Evolutionary conservation across 1,284 basidiomycete species (phyloP).

Genomic region (Vanrija sp.): DNA sequence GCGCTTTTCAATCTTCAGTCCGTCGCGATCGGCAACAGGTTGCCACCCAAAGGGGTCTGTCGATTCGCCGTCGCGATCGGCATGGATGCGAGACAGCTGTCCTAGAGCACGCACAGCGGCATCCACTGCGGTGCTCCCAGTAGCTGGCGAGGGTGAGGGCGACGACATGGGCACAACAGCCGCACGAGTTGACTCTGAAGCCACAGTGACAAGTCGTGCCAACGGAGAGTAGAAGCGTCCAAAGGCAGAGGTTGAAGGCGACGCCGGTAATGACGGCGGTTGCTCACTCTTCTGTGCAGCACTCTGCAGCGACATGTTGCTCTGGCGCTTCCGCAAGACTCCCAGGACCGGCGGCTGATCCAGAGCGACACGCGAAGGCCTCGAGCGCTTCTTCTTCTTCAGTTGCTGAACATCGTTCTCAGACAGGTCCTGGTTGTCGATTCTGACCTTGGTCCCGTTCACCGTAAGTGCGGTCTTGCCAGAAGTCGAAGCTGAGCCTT

Average conservation of each 20-base stretch:
- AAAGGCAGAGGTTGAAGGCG: background rate
- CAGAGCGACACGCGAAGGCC: slow-evolving; percentile 79
- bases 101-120: slow-evolving; percentile 74
- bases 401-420: slow-evolving; percentile 84
- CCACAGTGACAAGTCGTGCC: slow-evolving; percentile 65
- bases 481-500: slow-evolving; percentile 58
- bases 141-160: slow-evolving; percentile 45
- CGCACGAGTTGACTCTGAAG: slow-evolving; percentile 56
- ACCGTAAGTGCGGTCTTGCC: slow-evolving; percentile 71
- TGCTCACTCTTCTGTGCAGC: slow-evolving; percentile 7
- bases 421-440: slow-evolving; percentile 87
- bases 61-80: slow-evolving; percentile 54
- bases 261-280: too few relatives aligned
- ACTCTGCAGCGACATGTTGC: slow-evolving; percentile 24
- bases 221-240: slow-evolving; percentile 53
- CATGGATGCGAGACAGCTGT: slow-evolving; percentile 71
- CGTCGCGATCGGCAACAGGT: slow-evolving; percentile 69
- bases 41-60: slow-evolving; percentile 68
- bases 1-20: slow-evolving; percentile 72
- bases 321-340: slow-evolving; percentile 56
- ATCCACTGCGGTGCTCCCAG: slow-evolving; percentile 56
- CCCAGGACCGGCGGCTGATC: slow-evolving; percentile 83
- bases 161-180: slow-evolving; percentile 39
- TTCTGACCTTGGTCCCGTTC: slow-evolving; percentile 78
- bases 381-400: slow-evolving; percentile 77